Evolutionary conservation across 306 rosid genomes (phyloP), one percentile per base, ranked within the genome.

Genomic region (Begonia peltatifolia): DNA sequence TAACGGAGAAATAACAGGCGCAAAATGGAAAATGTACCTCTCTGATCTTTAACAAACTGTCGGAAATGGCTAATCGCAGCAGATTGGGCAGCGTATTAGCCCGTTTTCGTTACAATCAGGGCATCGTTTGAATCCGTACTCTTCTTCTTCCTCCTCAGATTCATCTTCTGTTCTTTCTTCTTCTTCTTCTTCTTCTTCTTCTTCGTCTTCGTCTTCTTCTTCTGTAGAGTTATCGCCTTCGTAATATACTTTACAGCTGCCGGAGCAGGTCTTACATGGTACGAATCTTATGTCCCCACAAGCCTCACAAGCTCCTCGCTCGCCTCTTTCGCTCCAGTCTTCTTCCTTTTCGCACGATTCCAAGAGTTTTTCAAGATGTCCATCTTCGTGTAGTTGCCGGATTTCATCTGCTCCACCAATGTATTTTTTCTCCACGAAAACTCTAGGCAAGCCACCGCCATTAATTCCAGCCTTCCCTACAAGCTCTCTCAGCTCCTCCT

Each of bases 71-170:
- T 83, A 79, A 50, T 38, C 54, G 77, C 87, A 81, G 67, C 99
- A 92, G 2, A 79, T 43, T 6, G 88, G 84, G 50, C 99, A 92
- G 0, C 87, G 81, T 10, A 77, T 71, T 22, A 92, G 80, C 5
- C 99, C 99, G 72, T 83, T 92, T 68, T 92, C 99, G 54, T 92
- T 86, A 54, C 99, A 92, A 62, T 83, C 77, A 9, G 80, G 75
- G 58, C 96, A 92, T 11, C 96, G 81, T 17, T 83, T 84, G 54
- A 86, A 83, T 14, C 96, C 94, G 56, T 38, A 79, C 4, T 64
- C 80, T 23, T 56, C 72, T 17, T 47, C 60, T 13, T 59, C 68
- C 25, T 36, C 65, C 43, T 54, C 73, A 16, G 47, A 52, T 5
- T 43, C 52, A 12, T 35, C 71, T 14, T 62, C 76, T 12, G 71